These are phyloP conservation scores for Boletellus deceptivus DNA, from an alignment of 1,284 basidiomycete genomes.

Conservation along the genomic window DNA sequence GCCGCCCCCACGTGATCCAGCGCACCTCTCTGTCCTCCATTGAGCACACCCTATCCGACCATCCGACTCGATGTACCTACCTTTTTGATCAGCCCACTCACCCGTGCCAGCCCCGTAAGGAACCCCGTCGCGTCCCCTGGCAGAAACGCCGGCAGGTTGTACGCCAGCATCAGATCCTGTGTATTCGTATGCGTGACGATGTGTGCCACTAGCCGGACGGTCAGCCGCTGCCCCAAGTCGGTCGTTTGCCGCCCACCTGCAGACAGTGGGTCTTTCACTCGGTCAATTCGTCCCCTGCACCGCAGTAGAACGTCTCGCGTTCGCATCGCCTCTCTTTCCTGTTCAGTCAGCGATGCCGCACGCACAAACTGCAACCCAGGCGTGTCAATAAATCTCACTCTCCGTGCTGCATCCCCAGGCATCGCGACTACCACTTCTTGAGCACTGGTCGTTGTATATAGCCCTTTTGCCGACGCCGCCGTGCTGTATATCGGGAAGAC, in stretches of 20 bases:
- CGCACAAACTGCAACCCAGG: conserved; percentile 72
- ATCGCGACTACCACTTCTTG: conserved; percentile 59
- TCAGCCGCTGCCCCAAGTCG: conserved; percentile 12
- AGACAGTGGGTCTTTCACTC: conserved; percentile 80
- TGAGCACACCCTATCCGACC: conserved; percentile 5
- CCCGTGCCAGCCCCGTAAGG: conserved; percentile 80
- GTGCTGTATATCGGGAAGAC: conserved; percentile 62
- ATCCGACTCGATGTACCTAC: conserved; percentile 37
- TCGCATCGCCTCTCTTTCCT: conserved; percentile 41
- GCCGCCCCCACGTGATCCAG: conserved; percentile 80
- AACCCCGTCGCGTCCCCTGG: conserved; percentile 73
- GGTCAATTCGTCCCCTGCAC: conserved; percentile 84
- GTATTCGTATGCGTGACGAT: conserved; percentile 72
- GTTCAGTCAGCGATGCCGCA: conserved; percentile 42
- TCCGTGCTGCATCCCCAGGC: conserved; percentile 35
- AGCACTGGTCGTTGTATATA: conserved; percentile 68
- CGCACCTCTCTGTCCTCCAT: conserved; percentile 59
- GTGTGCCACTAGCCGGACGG: conserved; percentile 53
- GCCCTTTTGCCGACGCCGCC: conserved; percentile 49
- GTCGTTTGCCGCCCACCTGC: conserved; percentile 49
- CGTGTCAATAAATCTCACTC: conserved; percentile 75
- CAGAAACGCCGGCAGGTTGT: conserved; percentile 85
- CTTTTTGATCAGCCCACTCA: conserved; percentile 81
- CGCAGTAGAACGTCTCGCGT: conserved; percentile 74
- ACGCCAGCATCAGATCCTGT: conserved; percentile 87